Base-by-base conservation (phyloP, 2,329 filamentous ascomycete species). In the Albifimbria verrucaria region DNA sequence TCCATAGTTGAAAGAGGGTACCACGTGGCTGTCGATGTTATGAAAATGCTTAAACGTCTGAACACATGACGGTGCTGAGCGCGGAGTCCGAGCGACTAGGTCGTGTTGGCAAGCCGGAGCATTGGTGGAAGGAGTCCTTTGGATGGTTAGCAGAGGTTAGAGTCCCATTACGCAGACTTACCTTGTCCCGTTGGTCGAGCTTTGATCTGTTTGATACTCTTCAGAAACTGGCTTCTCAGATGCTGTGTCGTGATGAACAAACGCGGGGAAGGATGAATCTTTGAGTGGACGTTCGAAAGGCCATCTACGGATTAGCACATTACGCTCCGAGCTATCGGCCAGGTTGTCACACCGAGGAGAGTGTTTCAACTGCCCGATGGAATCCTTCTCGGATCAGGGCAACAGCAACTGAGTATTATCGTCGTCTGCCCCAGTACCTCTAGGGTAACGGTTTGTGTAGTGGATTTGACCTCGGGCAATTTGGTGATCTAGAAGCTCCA, bases 401-500 rank as follows among this genome's bases (percentile, higher is more conserved):
- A 24, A 49, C 46, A 32, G 26, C 26, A 32, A 32, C 26, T 32
- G 26, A 7, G 26, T 32, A 7, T 32, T 32, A n/a, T 57, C 52
- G 5, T 48, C 26, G n/a, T 59, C 57, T 10, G 48, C 49, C 12
- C 55, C 50, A 7, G 9, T 15, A 15, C 15, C 15, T 15, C 7
- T 15, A 32, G 26, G 15, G 7, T 52, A 41, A n/a, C 47, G 49
- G 20, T 48, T 44, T 9, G 44, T 25, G 53, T 50, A 60, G 7
- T 57, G 17, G 10, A 49, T 51, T 10, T 53, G 52, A 12, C 54
- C 56, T 22, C 56, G 59, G 23, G 58, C 58, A 44, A 66, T 65
- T 52, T 64, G 62, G 12, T 64, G 56, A 12, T 66, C 62, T 12
- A 68, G 59, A 47, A 67, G 53, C 20, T 63, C 62, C 51, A 67